Percentiles rank a stretch among this genome's conserved stretches.
These are phyloP conservation scores for Leucocoprinus sp. DNA, from an alignment of 768 basidiomycete genomes.

Conservation along the genomic window DNA sequence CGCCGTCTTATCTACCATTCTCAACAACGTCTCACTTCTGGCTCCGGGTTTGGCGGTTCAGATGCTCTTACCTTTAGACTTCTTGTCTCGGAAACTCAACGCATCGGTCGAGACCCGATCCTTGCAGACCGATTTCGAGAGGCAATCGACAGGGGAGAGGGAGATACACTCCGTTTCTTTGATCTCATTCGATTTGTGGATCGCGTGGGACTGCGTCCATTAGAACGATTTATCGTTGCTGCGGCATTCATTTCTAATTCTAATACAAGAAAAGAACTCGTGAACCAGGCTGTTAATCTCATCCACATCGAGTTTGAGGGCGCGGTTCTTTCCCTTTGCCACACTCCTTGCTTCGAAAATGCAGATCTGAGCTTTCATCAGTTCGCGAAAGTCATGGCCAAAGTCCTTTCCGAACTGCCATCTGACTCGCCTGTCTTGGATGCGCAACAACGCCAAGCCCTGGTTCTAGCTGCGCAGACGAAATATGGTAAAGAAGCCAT, in stretches of 20 bases:
- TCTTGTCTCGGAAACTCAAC: constrained; percentile 80
- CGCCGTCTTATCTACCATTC: constrained; percentile 90
- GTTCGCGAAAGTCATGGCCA: constrained; percentile 71
- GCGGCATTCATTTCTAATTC: constrained; percentile 64
- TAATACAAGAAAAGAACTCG: constrained; percentile 45
- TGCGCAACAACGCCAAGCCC: constrained; percentile 61
- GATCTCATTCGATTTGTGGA: constrained; percentile 79
- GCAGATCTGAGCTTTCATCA: constrained; percentile 70
- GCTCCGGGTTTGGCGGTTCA: constrained; percentile 65
- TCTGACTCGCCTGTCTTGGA: constrained; percentile 67
- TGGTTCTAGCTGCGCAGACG: constrained; percentile 66
- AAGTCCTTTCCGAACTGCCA: constrained; percentile 66
- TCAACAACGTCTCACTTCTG: constrained; percentile 55
- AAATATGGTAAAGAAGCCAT: constrained; percentile 78
- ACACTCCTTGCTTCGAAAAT: constrained; percentile 76
- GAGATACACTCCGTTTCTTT: constrained; percentile 74
- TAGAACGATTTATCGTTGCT: constrained; percentile 72
- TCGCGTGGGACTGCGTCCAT: constrained; percentile 69
- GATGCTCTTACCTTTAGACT: constrained; percentile 76
- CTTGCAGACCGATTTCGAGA: constrained; percentile 87
- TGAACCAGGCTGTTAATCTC: constrained; percentile 56
- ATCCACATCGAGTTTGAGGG: constrained; percentile 76
- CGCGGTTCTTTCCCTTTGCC: constrained; percentile 66
- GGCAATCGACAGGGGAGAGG: constrained; percentile 83
- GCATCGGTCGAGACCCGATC: constrained; percentile 84